Evolutionary conservation across 257 asterid species (phyloP).

Genomic region (Solanum appendiculatum): DNA sequence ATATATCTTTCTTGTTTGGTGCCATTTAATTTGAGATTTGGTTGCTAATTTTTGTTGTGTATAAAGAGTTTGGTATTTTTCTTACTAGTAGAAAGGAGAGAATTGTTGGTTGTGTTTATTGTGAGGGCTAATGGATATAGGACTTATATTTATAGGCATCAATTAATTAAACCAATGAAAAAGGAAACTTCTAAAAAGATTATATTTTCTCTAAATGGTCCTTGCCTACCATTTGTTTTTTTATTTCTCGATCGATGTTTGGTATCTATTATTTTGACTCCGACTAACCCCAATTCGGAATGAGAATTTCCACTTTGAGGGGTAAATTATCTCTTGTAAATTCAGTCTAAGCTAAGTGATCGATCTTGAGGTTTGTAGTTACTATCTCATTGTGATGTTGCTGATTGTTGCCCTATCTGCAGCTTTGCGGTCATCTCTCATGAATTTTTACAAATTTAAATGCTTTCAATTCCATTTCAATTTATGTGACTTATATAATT

Average conservation of each 20-base stretch:
- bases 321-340: neutral
- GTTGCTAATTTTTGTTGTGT: neutral
- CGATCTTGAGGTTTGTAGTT: neutral
- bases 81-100: neutral
- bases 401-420: neutral
- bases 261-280: neutral
- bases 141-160: neutral
- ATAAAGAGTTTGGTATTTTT: neutral
- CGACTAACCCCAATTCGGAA: rapidly evolving
- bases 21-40: neutral
- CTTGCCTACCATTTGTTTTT: neutral
- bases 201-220: neutral
- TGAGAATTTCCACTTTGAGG: neutral
- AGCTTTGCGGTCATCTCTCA: neutral
- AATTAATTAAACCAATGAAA: neutral
- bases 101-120: neutral
- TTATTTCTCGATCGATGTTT: neutral
- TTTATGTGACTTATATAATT: neutral
- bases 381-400: neutral
- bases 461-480: neutral
- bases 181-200: neutral
- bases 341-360: neutral
- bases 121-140: neutral
- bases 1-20: neutral
- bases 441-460: neutral